These are phyloP conservation scores for Xerocomellus intermedius DNA, from an alignment of 768 basidiomycete genomes.

Conservation along the genomic window DNA sequence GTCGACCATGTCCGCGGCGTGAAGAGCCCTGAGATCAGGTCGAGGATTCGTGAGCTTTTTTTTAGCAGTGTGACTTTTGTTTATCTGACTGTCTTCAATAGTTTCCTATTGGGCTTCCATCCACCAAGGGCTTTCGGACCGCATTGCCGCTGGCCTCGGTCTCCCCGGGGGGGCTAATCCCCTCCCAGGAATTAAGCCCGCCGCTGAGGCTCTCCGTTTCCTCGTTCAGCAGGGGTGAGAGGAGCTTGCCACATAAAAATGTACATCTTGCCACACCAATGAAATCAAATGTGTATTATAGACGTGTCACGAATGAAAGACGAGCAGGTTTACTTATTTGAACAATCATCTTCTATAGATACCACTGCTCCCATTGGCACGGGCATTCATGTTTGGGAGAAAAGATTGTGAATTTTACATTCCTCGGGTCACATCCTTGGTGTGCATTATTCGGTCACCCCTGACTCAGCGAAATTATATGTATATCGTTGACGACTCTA, in stretches of 20 bases:
- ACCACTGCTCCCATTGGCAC: too few species aligned
- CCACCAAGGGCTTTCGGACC: slow-evolving; percentile 69
- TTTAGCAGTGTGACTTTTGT: neutral
- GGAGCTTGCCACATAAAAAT: neutral
- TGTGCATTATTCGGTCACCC: too few species aligned
- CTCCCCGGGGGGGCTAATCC: slow-evolving; percentile 52
- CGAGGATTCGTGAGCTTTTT: slow-evolving; percentile 57
- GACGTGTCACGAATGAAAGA: neutral
- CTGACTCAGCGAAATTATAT: neutral
- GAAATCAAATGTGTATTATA: slow-evolving; percentile 7
- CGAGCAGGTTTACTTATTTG: too few species aligned
- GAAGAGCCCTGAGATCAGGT: slow-evolving; percentile 60
- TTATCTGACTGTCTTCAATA: slow-evolving; percentile 25
- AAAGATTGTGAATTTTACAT: too few species aligned
- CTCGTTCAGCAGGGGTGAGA: slow-evolving; percentile 24
- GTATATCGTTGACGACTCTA: slow-evolving; percentile 29
- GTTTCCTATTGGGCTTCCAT: slow-evolving; percentile 81
- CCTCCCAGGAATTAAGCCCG: slow-evolving; percentile 54
- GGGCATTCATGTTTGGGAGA: too few species aligned
- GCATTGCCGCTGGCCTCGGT: slow-evolving; percentile 75
- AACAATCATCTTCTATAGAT: too few species aligned
- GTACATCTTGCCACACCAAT: neutral
- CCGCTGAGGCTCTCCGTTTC: slow-evolving; percentile 55
- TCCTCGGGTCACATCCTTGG: too few species aligned
- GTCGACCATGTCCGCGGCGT: slow-evolving; percentile 59